Percentiles rank a stretch among this genome's conserved stretches.
Evolutionary conservation across 441 rosid genomes (phyloP).

Genomic region (Erodium trifolium): DNA sequence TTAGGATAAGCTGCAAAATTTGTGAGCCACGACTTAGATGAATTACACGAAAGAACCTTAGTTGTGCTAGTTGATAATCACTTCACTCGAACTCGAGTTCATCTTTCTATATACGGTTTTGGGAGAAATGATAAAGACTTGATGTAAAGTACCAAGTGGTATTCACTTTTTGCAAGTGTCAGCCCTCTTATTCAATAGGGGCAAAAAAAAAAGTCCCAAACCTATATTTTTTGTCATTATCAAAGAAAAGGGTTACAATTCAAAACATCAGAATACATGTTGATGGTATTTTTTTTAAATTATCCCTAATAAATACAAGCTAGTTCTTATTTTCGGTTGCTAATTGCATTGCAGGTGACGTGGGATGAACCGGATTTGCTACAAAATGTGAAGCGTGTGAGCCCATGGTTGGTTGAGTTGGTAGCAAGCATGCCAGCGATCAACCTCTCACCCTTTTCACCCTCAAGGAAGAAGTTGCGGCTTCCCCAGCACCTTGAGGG

Average conservation of each 20-base stretch:
- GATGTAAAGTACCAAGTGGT: too few species aligned
- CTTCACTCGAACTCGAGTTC: background rate
- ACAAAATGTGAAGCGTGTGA: slow-evolving; percentile 31
- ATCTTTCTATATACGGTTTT: too few species aligned
- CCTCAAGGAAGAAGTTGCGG: slow-evolving; percentile 77
- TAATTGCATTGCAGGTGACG: slow-evolving; percentile 41
- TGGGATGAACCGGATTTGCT: slow-evolving; percentile 95
- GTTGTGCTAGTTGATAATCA: background rate
- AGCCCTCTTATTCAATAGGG: too few species aligned
- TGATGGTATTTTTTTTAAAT: too few species aligned
- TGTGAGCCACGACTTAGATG: background rate
- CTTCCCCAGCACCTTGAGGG: slow-evolving; percentile 46
- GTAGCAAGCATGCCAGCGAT: slow-evolving; percentile 66
- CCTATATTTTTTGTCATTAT: too few species aligned
- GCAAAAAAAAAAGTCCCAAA: too few species aligned
- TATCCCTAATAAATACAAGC: background rate
- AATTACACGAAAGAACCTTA: background rate
- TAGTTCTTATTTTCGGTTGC: background rate
- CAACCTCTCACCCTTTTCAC: slow-evolving; percentile 61
- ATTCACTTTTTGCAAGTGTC: too few species aligned
- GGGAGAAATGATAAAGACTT: too few species aligned
- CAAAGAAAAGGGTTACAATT: too few species aligned
- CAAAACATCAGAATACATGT: too few species aligned
- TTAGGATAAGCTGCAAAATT: too few species aligned
- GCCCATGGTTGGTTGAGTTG: slow-evolving; percentile 89